Evolutionary conservation across 1,284 basidiomycete genomes (phyloP), one percentile per base, ranked within the genome.

Genomic region (Fomitopsis palustris): DNA sequence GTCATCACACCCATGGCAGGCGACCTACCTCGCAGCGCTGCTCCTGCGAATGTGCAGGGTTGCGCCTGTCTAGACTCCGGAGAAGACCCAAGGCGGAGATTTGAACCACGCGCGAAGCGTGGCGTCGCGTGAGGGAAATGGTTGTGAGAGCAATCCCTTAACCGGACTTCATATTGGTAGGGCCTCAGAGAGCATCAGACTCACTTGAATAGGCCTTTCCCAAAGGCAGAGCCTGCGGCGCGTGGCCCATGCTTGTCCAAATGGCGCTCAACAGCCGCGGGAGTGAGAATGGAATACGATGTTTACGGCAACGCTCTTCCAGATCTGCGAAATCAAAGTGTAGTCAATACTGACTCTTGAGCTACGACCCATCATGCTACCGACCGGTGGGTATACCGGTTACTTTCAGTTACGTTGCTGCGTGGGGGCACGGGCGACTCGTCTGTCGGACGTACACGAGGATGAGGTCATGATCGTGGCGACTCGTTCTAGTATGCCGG

Each of bases 401-500:
- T 9, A 54, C 25, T 37, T 29, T 57, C 56, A 39, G 39, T 37
- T 37, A 47, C 54, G 43, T 49, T 27, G 17, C 19, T 35, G 29
- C 21, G 54, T 56, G 14, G 17, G 19, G 27, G 64, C 33, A 17
- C 41, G 39, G 65, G 37, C 62, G 65, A 52, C 62, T 61, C 53
- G 65, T 56, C 41, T 17, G 29, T 29, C 23, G 33, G 63, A 55
- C 38, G 61, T 56, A 37, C 60, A 57, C 43, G 60, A 10, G 65
- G 10, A 62, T 69, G 42, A 66, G 56, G 60, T 65, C 65, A 60
- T 59, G 43, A 25, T 49, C 49, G 49, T 35, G 41, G 41, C 35
- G 21, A n/a, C 35, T 42, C 21, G 27, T 19, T 37, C 33, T 63
- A 65, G 55, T 59, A 64, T 54, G 56, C 62, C 29, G 63, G 61